These are phyloP conservation scores for Cardamine resedifolia DNA, from an alignment of 345 rosid species.

Conservation along the genomic window DNA sequence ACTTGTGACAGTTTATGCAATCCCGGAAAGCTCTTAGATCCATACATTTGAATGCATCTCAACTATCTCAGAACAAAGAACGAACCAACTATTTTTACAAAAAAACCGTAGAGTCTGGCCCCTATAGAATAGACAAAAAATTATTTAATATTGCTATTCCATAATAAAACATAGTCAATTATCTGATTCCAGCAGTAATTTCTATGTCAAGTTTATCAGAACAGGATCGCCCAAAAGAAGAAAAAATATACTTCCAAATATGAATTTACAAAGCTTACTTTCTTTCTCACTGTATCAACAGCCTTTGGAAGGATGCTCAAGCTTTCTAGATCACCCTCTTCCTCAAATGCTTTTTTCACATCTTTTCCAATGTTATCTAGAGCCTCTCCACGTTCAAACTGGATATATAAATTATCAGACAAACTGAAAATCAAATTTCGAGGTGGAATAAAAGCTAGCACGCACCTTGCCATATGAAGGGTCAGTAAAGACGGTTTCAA, in stretches of 20 bases:
- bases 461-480: conserved; percentile 89
- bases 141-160: not conserved
- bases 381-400: conserved; percentile 99
- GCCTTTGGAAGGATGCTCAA: conserved; percentile 70
- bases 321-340: conserved; percentile 88
- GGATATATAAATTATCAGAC: conserved; percentile 24
- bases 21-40: conserved; percentile 1
- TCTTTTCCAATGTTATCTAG: conserved; percentile 75
- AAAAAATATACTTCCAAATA: not conserved
- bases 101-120: not conserved
- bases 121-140: not conserved
- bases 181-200: conserved; percentile 4
- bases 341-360: conserved; percentile 66
- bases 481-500: conserved; percentile 78
- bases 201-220: conserved; percentile 3
- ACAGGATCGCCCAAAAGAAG: conserved; percentile 2
- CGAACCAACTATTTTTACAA: not conserved
- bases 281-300: conserved; percentile 86
- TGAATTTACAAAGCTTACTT: conserved; percentile 45
- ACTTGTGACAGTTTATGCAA: not conserved
- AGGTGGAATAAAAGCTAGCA: conserved; percentile 23
- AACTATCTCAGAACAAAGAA: conserved; percentile 2
- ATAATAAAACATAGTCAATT: not conserved
- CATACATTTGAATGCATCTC: not conserved
- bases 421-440: not conserved